Conservation (phyloP, 176 grass and related monocot species). For the Cenchrus purpureus region DNA sequence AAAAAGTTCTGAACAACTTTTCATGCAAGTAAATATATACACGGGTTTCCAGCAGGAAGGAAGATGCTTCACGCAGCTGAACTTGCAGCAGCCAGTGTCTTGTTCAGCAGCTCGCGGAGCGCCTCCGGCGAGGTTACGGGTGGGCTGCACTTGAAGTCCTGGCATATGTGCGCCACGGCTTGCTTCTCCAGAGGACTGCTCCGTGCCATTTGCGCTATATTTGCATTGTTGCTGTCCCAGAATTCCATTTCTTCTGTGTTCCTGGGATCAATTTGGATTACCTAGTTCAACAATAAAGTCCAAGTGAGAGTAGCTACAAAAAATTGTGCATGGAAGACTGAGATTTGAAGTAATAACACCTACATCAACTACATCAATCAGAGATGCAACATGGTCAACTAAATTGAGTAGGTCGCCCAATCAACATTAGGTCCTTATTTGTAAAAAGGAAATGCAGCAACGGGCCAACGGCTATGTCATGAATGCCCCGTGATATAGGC, state of each 20-base stretch:
- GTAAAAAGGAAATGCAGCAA: no score
- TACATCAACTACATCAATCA: neutral
- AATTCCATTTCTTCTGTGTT: slow-evolving; percentile 68
- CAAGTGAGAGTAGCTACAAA: neutral
- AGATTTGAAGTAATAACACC: neutral
- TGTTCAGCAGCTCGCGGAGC: slow-evolving; percentile 62
- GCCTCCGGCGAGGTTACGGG: slow-evolving; percentile 55
- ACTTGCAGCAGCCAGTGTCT: slow-evolving; percentile 34
- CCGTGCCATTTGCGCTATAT: slow-evolving; percentile 60
- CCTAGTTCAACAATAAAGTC: slow-evolving; percentile 47
- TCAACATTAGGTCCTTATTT: neutral
- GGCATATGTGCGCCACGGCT: slow-evolving; percentile 53
- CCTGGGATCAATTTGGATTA: slow-evolving; percentile 70
- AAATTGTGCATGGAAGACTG: neutral
- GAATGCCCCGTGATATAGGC: neutral
- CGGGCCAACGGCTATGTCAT: neutral
- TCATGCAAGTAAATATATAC: neutral
- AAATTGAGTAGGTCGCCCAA: neutral
- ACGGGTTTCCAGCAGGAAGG: neutral
- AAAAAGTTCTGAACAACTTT: neutral
- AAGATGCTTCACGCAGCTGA: slow-evolving; percentile 11
- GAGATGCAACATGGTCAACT: neutral
- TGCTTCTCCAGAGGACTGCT: slow-evolving; percentile 35
- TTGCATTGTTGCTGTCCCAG: slow-evolving; percentile 64
- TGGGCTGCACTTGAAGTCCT: slow-evolving; percentile 84